Base-by-base conservation (phyloP, 352 stramenopile genomes). In the Phytopythium montanum region DNA sequence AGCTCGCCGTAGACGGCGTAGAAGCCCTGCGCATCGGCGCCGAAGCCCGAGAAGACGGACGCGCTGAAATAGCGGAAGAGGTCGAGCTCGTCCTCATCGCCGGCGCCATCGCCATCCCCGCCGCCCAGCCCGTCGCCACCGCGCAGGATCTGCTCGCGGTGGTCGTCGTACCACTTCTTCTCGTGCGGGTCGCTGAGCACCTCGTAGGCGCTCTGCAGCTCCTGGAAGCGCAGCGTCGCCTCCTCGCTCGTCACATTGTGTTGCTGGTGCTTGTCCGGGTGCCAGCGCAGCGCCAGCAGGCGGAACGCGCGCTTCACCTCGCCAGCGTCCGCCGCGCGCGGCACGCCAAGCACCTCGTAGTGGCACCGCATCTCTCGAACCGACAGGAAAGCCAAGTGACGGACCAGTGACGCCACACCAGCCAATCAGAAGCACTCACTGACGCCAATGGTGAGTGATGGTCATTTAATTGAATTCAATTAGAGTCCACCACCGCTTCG, bases 161-260 rank as follows among this genome's bases (percentile, higher is more conserved):
- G 86, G 29, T 95, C 82, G 65, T 95, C 86, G 70, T 95, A 95
- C 86, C 86, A 95, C 71, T 93, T 90, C 68, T 83, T 83, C 65
- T 94, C 82, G 55, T 92, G 83, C 46, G 80, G 68, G 65, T 95
- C 83, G 51, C 81, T 93, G 33, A 95, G 78, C 64, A 95, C 84
- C 62, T 92, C 83, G 67, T 95, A 95, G 16, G 86, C 84, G 63
- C 70, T 90, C 69, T 95, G 86, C 59, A 95, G 88, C 62, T 87
- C 81, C 65, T 95, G 84, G 70, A 95, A 95, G 46, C 78, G 71
- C 61, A 81, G 56, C 23, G 86, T 95, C 14, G 86, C 82, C 55
- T 94, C 86, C 16, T 92, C 86, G 49, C 65, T 68, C 33, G 82
- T 84, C 53, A 92, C 77, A 31, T 70, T 71, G 59, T 88, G 84